Percentiles rank a stretch among this genome's conserved stretches.
These are phyloP conservation scores for Phytophthora parvispora DNA, from an alignment of 352 stramenopile species.

Conservation along the genomic window DNA sequence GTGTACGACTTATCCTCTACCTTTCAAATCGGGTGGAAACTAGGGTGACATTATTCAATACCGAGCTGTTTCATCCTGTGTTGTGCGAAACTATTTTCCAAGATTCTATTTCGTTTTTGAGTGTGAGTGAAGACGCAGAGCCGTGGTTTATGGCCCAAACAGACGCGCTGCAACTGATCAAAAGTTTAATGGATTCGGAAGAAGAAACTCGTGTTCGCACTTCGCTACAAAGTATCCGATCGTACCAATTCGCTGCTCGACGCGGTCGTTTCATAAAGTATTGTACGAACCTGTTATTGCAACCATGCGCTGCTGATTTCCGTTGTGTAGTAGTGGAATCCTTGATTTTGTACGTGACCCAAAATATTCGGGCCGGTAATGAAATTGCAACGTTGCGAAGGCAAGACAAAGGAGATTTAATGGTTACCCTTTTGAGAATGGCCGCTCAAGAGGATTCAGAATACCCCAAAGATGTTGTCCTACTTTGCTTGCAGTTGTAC, in stretches of 20 bases:
- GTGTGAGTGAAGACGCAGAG: neutral
- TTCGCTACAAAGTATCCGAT: neutral
- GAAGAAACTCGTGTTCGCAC: neutral
- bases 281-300: conserved; percentile 15
- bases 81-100: conserved; percentile 14
- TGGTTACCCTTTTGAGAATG: conserved; percentile 6
- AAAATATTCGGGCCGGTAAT: conserved; percentile 11
- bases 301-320: neutral
- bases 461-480: neutral
- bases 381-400: conserved; percentile 19
- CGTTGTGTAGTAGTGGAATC: neutral
- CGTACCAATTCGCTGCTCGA: conserved; percentile 18
- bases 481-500: conserved; percentile 10
- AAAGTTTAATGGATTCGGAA: neutral
- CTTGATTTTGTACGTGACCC: conserved; percentile 8
- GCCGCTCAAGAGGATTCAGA: neutral
- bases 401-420: conserved; percentile 16
- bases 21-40: neutral
- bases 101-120: conserved; percentile 15
- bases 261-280: conserved; percentile 6
- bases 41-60: neutral
- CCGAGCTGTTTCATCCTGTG: conserved; percentile 19
- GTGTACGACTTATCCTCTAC: conserved; percentile 3
- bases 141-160: conserved; percentile 6
- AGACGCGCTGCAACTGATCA: conserved; percentile 6